These are phyloP conservation scores for Colletotrichum eleusines DNA, from an alignment of 2,329 filamentous ascomycete species.

Conservation along the genomic window DNA sequence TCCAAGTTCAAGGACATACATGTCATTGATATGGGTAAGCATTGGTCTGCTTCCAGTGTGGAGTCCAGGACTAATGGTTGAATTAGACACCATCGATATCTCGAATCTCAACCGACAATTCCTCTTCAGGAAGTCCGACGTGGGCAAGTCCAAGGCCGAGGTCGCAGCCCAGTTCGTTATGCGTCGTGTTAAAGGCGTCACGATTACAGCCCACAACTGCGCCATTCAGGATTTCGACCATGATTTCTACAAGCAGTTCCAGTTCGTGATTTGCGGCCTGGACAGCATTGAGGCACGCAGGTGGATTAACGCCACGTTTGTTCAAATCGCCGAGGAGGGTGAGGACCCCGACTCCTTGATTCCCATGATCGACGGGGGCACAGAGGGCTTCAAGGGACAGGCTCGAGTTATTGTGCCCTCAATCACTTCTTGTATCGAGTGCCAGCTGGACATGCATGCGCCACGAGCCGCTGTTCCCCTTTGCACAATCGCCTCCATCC, in stretches of 20 bases:
- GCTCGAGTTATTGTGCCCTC: conserved; percentile 92
- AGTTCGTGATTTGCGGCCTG: conserved; percentile 90
- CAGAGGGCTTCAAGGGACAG: conserved; percentile 98
- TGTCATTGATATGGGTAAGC: conserved; percentile 95
- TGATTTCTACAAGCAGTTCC: conserved; percentile 97
- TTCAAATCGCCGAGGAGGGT: conserved; percentile 84
- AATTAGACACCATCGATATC: conserved; percentile 92
- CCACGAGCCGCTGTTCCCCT: conserved; percentile 97
- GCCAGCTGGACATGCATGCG: conserved; percentile 97
- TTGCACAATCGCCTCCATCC: conserved; percentile 95
- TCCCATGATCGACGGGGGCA: conserved; percentile 95
- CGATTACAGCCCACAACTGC: conserved; percentile 93
- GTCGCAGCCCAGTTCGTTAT: conserved; percentile 94
- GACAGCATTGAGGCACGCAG: conserved; percentile 98
- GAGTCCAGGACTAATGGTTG: conserved; percentile 23
- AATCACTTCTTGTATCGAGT: conserved; percentile 96
- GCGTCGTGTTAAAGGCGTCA: conserved; percentile 87
- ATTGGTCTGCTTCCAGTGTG: conserved; percentile 8
- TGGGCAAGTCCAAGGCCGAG: conserved; percentile 93
- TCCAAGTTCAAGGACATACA: conserved; percentile 98
- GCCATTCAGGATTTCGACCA: conserved; percentile 98
- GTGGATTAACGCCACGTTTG: conserved; percentile 96
- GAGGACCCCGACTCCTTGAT: conserved; percentile 88
- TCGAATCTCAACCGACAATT: conserved; percentile 99
- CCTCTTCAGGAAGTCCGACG: conserved; percentile 90